phyloP scores from a whole-genome alignment of 495 filamentous ascomycete genomes.

The Pyronema domesticum region DNA sequence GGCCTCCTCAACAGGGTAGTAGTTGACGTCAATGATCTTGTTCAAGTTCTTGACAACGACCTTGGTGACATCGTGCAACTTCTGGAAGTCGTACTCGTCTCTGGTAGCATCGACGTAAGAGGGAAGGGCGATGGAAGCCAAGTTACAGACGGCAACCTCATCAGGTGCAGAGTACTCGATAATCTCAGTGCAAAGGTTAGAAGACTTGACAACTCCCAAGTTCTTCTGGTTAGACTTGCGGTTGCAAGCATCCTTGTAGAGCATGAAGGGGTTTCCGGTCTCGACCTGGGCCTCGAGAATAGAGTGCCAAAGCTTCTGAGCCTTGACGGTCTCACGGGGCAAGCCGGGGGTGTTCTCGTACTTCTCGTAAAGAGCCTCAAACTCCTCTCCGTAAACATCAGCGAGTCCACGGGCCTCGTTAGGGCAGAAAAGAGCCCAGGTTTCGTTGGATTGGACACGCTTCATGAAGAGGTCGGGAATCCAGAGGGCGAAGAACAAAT shows the following conservation, averaged over 20 bases:
- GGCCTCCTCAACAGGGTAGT: slow-evolving; percentile 91
- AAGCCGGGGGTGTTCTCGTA: slow-evolving; percentile 76
- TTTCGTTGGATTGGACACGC: slow-evolving; percentile 83
- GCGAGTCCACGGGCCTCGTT: slow-evolving; percentile 87
- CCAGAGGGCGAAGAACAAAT: slow-evolving; percentile 96
- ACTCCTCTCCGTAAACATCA: slow-evolving; percentile 93
- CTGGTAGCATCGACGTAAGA: slow-evolving; percentile 68
- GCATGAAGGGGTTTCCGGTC: slow-evolving; percentile 97
- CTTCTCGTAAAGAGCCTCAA: slow-evolving; percentile 82
- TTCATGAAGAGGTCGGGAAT: slow-evolving; percentile 99
- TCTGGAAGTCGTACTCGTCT: slow-evolving; percentile 79
- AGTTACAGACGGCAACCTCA: slow-evolving; percentile 96
- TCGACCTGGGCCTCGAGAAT: slow-evolving; percentile 96
- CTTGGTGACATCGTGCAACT: slow-evolving; percentile 80
- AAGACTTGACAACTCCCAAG: slow-evolving; percentile 90
- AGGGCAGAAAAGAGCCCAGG: slow-evolving; percentile 96
- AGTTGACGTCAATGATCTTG: slow-evolving; percentile 92
- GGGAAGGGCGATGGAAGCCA: slow-evolving; percentile 83
- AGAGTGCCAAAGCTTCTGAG: slow-evolving; percentile 97
- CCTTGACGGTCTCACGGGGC: slow-evolving; percentile 78
- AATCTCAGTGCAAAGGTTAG: slow-evolving; percentile 97
- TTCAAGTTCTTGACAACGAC: slow-evolving; percentile 86
- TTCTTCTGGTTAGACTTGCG: slow-evolving; percentile 99
- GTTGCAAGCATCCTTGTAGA: slow-evolving; percentile 98
- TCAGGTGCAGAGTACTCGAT: slow-evolving; percentile 93